Evolutionary conservation across 495 filamentous ascomycete genomes (phyloP).

Genomic region (Beverwykella pulmonaria): DNA sequence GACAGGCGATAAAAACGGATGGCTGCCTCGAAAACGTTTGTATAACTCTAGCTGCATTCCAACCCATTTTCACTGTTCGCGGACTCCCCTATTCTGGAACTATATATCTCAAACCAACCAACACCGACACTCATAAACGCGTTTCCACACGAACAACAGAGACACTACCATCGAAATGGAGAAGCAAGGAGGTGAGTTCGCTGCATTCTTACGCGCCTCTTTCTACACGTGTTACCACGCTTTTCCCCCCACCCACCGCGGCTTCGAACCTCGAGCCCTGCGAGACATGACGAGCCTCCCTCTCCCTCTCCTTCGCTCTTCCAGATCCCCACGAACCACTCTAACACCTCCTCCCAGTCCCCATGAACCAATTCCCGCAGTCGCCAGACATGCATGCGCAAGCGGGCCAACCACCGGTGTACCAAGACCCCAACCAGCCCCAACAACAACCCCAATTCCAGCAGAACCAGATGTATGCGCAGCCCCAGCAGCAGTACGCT

Average conservation of each 20-base stretch:
- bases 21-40: neutral
- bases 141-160: neutral
- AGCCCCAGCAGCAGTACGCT: slow-evolving; percentile 24
- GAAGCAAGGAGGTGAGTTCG: slow-evolving; percentile 35
- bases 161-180: slow-evolving; percentile 23
- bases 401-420: neutral
- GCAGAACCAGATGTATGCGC: slow-evolving; percentile 17
- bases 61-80: neutral
- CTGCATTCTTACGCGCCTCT: neutral
- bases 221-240: neutral
- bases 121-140: neutral
- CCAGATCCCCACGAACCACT: neutral
- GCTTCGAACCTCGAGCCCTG: neutral
- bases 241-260: neutral
- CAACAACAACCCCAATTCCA: slow-evolving; percentile 23
- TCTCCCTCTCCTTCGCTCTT: neutral
- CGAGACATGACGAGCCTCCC: neutral
- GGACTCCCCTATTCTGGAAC: neutral
- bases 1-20: slow-evolving; percentile 16
- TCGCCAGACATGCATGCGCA: slow-evolving; percentile 26
- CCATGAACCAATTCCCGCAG: slow-evolving; percentile 36
- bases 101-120: neutral
- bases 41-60: slow-evolving; percentile 3
- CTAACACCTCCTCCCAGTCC: slow-evolving; percentile 14
- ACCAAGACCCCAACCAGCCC: slow-evolving; percentile 9